Evolutionary conservation across 257 asterid genomes (phyloP).

Genomic region (Forsythia viridissima): DNA sequence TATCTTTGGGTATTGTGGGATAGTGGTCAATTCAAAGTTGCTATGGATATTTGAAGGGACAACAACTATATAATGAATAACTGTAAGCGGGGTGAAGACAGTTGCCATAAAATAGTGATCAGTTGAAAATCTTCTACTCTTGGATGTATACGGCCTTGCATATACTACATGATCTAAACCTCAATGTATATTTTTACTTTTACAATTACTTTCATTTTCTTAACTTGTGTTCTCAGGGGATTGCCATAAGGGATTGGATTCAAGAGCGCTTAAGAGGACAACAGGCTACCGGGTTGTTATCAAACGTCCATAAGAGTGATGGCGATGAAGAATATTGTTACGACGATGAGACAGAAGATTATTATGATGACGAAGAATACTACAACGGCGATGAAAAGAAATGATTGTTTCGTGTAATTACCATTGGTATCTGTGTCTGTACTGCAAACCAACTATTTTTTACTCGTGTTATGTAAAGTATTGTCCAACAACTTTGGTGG

Average conservation of each 20-base stretch:
- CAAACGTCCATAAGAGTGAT: conserved; percentile 34
- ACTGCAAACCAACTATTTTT: not conserved
- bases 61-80: no score
- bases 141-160: not conserved
- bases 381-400: conserved; percentile 44
- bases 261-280: conserved; percentile 66
- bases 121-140: conserved; percentile 19
- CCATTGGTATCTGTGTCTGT: conserved; percentile 11
- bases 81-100: conserved; percentile 37
- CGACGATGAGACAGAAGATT: conserved; percentile 39
- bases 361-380: conserved; percentile 44
- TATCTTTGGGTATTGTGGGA: no score
- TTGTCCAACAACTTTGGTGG: conserved; percentile 18
- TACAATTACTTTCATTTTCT: not conserved
- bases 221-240: conserved; percentile 42
- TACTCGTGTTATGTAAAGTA: conserved; percentile 14
- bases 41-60: no score
- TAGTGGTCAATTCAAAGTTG: no score
- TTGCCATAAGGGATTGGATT: conserved; percentile 62
- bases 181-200: not conserved
- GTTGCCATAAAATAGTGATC: conserved; percentile 77
- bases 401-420: conserved; percentile 32
- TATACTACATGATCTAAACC: not conserved
- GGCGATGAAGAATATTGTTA: conserved; percentile 40
- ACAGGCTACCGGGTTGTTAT: conserved; percentile 35